Evolutionary conservation across 495 filamentous ascomycete genomes (phyloP).

Genomic region (Lasiosphaeris hirsuta): DNA sequence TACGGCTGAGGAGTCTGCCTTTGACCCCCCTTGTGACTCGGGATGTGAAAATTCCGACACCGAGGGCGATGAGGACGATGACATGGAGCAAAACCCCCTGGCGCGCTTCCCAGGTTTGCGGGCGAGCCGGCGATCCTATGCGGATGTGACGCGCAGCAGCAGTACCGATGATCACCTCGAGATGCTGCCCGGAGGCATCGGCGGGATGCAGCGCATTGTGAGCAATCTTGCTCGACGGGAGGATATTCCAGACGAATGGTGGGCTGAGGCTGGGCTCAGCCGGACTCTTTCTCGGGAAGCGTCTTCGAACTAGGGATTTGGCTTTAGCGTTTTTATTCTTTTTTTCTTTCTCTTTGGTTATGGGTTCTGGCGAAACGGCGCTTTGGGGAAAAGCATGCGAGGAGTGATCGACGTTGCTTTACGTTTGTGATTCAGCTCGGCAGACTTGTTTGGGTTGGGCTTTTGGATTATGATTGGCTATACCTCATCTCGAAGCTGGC

Average conservation of each 20-base stretch:
- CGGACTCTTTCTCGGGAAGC: slow-evolving; percentile 51
- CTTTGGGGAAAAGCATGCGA: slow-evolving; percentile 10
- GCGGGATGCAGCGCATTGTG: slow-evolving; percentile 65
- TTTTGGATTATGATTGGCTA: not conserved
- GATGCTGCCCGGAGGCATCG: slow-evolving; percentile 44
- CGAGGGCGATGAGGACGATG: slow-evolving; percentile 37
- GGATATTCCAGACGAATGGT: slow-evolving; percentile 75
- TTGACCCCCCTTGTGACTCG: slow-evolving; percentile 40
- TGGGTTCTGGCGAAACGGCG: slow-evolving; percentile 1
- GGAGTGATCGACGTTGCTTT: not conserved
- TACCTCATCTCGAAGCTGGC: too few relatives aligned
- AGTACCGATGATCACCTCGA: slow-evolving; percentile 28
- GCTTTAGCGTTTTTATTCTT: not conserved
- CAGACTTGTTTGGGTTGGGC: not conserved
- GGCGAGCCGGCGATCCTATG: slow-evolving; percentile 29
- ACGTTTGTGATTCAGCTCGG: not conserved
- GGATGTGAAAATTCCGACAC: slow-evolving; percentile 33
- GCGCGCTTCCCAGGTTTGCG: slow-evolving; percentile 19
- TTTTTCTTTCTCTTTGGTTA: not conserved
- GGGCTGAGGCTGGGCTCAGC: slow-evolving; percentile 67
- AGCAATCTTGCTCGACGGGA: slow-evolving; percentile 60
- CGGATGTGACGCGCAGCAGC: slow-evolving; percentile 28
- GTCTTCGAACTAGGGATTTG: slow-evolving; percentile 21
- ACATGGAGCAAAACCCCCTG: slow-evolving; percentile 28
- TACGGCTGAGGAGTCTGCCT: slow-evolving; percentile 25